Conservation (phyloP, 1,139 yeast species). For the Zhuliangozyma blackwelliae region DNA sequence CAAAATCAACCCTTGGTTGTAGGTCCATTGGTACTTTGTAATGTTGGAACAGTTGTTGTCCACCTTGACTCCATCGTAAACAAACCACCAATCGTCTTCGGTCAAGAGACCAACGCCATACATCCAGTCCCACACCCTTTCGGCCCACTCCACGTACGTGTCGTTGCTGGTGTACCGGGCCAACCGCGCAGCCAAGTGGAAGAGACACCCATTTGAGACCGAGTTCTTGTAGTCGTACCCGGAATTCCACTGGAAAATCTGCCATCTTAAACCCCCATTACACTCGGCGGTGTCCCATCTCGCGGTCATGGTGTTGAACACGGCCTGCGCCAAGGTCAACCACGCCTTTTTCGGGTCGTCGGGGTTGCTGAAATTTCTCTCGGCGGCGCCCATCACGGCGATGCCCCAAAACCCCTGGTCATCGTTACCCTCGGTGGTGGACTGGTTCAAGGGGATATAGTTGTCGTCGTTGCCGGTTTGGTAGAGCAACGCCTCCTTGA, state of each 20-base stretch:
- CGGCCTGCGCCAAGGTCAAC: slow-evolving; percentile 74
- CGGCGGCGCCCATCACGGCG: slow-evolving; percentile 80
- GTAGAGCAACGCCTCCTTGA: slow-evolving; percentile 55
- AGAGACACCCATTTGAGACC: slow-evolving; percentile 85
- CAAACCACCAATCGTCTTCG: slow-evolving; percentile 44
- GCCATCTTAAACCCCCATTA: slow-evolving; percentile 94
- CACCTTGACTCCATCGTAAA: slow-evolving; percentile 76
- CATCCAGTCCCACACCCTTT: slow-evolving; percentile 81
- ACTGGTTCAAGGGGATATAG: slow-evolving; percentile 72
- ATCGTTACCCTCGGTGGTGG: slow-evolving; percentile 82
- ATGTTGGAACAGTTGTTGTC: slow-evolving; percentile 58
- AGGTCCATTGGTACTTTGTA: slow-evolving; percentile 74
- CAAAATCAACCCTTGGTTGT: slow-evolving; percentile 78
- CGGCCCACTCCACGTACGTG: slow-evolving; percentile 77
- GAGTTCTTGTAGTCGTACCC: slow-evolving; percentile 92
- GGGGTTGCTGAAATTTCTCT: slow-evolving; percentile 70
- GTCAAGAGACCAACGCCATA: slow-evolving; percentile 52
- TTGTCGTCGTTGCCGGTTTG: slow-evolving; percentile 67
- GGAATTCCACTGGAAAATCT: slow-evolving; percentile 88
- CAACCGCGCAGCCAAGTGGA: slow-evolving; percentile 82
- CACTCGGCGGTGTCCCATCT: slow-evolving; percentile 80
- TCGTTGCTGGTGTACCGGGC: slow-evolving; percentile 77
- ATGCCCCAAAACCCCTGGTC: slow-evolving; percentile 93
- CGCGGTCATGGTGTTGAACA: slow-evolving; percentile 82
- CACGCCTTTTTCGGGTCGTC: slow-evolving; percentile 42